Conservation (phyloP, 176 grass and related monocot genomes). For the Cocos nucifera region DNA sequence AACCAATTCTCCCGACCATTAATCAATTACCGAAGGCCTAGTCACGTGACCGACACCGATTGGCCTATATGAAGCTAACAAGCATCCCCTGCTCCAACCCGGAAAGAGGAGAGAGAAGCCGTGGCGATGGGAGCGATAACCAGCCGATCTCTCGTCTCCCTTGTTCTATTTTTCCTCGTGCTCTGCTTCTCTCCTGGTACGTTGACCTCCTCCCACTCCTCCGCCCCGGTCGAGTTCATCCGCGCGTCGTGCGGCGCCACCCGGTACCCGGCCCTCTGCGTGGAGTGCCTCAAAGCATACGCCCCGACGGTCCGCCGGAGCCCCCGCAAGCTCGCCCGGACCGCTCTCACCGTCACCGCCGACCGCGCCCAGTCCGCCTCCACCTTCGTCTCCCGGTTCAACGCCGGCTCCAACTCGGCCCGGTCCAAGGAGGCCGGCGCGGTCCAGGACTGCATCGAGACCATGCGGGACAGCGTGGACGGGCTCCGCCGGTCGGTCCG, state of each 20-base stretch:
- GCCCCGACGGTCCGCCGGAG: slow-evolving; percentile 17
- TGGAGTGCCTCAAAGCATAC: slow-evolving; percentile 21
- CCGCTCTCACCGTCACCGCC: slow-evolving; percentile 7
- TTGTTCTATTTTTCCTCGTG: slow-evolving; percentile 7
- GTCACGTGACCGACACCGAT: no score
- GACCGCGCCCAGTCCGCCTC: slow-evolving; percentile 16
- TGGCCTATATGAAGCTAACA: no score
- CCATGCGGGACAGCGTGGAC: slow-evolving; percentile 20
- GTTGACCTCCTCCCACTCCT: neutral
- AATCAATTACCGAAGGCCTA: no score
- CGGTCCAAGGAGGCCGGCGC: slow-evolving; percentile 17
- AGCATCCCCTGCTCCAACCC: no score
- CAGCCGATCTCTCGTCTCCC: neutral
- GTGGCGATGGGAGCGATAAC: no score
- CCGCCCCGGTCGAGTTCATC: slow-evolving; percentile 20
- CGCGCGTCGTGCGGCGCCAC: slow-evolving; percentile 23
- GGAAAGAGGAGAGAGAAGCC: no score
- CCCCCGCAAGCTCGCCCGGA: slow-evolving; percentile 19
- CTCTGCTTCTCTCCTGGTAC: neutral
- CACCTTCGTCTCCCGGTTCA: slow-evolving; percentile 13
- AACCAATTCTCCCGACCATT: no score
- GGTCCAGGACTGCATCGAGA: slow-evolving; percentile 25
- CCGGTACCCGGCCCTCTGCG: slow-evolving; percentile 18
- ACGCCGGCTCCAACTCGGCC: slow-evolving; percentile 1
- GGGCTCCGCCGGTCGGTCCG: slow-evolving; percentile 6